Evolutionary conservation across 345 rosid species (phyloP).

Genomic region (Eucalyptus fibrosa): DNA sequence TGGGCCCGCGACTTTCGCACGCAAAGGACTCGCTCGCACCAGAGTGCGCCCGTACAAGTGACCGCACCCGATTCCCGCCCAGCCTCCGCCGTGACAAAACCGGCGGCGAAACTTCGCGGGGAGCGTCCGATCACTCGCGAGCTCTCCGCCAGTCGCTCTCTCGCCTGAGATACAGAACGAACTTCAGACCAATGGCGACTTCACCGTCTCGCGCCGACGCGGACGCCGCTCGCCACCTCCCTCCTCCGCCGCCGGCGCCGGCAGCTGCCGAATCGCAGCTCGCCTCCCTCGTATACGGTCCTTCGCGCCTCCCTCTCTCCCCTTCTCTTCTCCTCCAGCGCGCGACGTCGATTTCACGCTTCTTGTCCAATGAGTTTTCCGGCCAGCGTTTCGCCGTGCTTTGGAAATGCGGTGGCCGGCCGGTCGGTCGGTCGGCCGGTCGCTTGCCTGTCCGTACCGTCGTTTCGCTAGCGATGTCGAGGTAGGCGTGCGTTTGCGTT

Average conservation of each 20-base stretch:
- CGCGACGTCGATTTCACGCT: neutral
- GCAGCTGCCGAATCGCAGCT: constrained; percentile 47
- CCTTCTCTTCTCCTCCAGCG: neutral
- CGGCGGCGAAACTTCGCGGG: neutral
- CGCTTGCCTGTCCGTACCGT: neutral
- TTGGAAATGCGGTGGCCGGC: neutral
- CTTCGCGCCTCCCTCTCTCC: neutral
- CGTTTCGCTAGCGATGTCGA: neutral
- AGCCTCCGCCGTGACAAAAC: neutral
- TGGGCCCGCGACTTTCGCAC: neutral
- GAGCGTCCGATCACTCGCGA: neutral
- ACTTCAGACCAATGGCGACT: constrained; percentile 27
- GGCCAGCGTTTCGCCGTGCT: neutral
- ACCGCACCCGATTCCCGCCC: neutral
- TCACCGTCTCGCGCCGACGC: constrained; percentile 18
- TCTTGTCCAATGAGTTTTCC: neutral
- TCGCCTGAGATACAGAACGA: neutral
- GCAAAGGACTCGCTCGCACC: neutral
- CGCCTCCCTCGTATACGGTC: constrained; percentile 61
- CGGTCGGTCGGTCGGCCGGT: neutral
- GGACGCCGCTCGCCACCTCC: constrained; percentile 8
- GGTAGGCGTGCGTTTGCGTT: neutral
- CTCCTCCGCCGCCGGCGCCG: neutral
- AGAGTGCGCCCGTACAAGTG: neutral
- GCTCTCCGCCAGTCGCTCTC: neutral